Conservation (phyloP, 331 rosid species). For the Quercus phellos region DNA sequence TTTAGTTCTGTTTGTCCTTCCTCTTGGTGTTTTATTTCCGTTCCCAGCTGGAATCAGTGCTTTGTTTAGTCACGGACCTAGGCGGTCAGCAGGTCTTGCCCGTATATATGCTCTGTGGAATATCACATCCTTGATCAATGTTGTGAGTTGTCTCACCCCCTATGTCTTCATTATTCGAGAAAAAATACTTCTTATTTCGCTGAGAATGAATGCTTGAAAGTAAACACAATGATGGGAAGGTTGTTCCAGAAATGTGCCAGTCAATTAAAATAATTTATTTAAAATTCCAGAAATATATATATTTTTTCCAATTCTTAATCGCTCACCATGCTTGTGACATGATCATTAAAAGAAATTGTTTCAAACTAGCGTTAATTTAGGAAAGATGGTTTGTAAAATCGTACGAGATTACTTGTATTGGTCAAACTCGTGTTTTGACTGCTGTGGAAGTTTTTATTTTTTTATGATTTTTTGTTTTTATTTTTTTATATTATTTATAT, state of each 20-base stretch:
- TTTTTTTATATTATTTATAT: no score
- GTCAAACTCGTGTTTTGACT: neutral
- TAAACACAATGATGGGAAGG: neutral
- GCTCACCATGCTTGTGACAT: neutral
- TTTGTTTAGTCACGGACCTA: conserved; percentile 91
- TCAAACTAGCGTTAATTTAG: neutral
- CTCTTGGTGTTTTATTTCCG: conserved; percentile 76
- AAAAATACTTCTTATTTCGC: neutral
- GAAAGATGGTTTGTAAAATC: neutral
- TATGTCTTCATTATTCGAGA: neutral
- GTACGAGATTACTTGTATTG: neutral
- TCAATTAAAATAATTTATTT: neutral
- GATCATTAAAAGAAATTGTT: neutral
- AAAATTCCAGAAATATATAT: no score
- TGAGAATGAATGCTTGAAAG: neutral
- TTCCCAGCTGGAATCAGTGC: conserved; percentile 97
- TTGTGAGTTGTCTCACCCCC: conserved; percentile 55
- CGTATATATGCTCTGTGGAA: conserved; percentile 96
- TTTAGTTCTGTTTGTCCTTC: conserved; percentile 73
- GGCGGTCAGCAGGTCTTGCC: conserved; percentile 82
- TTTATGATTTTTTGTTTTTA: no score
- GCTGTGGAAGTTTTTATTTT: neutral
- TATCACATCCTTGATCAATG: conserved; percentile 84
- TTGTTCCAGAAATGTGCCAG: neutral
- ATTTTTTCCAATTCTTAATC: neutral